Base-by-base conservation (phyloP, 345 rosid genomes). In the Carallia brachiata region DNA sequence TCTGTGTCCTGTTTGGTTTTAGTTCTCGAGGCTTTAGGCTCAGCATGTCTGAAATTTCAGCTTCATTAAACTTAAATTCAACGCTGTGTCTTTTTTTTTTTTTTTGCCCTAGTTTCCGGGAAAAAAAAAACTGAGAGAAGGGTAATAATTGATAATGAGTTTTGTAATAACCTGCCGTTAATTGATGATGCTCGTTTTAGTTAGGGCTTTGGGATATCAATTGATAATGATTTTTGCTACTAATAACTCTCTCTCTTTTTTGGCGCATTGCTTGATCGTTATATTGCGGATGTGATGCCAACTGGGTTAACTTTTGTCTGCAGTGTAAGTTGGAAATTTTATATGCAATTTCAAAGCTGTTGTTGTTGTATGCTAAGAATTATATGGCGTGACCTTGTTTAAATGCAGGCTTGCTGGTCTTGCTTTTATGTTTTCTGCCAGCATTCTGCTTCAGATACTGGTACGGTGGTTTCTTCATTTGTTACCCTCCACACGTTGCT, bases 341-440 rank as follows among this genome's bases (percentile, higher is more conserved):
- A 74, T 77, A 13, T 16, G 31, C 40, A 6, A 23, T 31, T 61
- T 62, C 37, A 28, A 27, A 34, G 30, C 36, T 62, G 36, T 59
- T 36, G 6, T 48, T 58, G n/a, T 16, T 34, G 7, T 15, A 36
- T 2, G 31, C 8, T 32, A 15, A 55, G 36, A 0, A 23, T 54
- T 6, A 9, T 58, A 36, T 48, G 17, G 18, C 52, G 2, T 37
- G 36, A n/a, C 32, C 18, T 36, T 10, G n/a, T 64, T 66, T 47
- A 63, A 52, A 1, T 77, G 70, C 91, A 94, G 96, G 72, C 97
- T 91, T 67, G 98, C 95, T 70, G 97, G 96, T 63, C 94, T 91
- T 70, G 98, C 97, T 36, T 93, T 93, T 81, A 93, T 93, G 98
- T 93, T 91, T 82, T 93, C 97, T 7, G 81, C 95, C 10, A 87